Evolutionary conservation across 805 yeast species (phyloP), one percentile per base, ranked within the genome.

Genomic region (Teunomyces cretensis): DNA sequence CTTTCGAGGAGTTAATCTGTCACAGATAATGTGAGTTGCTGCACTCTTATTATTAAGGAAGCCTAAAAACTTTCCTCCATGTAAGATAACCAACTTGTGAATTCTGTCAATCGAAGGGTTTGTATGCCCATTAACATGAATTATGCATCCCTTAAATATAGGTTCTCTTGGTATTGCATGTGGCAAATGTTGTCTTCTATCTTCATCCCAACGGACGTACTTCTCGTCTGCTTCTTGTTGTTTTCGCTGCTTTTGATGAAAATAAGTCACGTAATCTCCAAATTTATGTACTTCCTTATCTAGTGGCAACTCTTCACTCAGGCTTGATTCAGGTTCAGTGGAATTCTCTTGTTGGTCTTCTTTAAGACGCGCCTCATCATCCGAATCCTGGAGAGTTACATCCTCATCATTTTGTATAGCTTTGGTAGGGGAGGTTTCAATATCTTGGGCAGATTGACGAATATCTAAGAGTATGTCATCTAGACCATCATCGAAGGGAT

Each of bases 81-180:
- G 78, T 8, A 80, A 53, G 2, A 87, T 79, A 2, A 92, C 82
- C 52, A 88, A 54, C 44, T 83, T 76, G 55, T 87, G 92, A 26
- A 94, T 66, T 48, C 80, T 84, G 33, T 78, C 67, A 12, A 89
- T 76, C n/a, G 91, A 80, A 0, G 98, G 98, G 2, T 65, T 67
- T 0, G 98, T 92, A 56, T 86, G 81, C 1, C 99, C 99, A 56
- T 90, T 91, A n/a, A 92, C 89, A 61, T 86, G 83, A 4, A 92
- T 74, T 1, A 71, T 64, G 59, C 91, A 87, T 1, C 76, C 80
- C 30, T 67, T 56, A 58, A 92, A 90, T 1, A 91, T 68, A 2
- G 58, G 62, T 9, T 53, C 58, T 13, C 45, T 46, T 9, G 43
- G 37, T 62, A 30, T 11, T 14, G 36, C 41, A 30, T 44, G 37